These are phyloP conservation scores for Articulospora tetracladia DNA, from an alignment of 495 filamentous ascomycete species.

Conservation along the genomic window DNA sequence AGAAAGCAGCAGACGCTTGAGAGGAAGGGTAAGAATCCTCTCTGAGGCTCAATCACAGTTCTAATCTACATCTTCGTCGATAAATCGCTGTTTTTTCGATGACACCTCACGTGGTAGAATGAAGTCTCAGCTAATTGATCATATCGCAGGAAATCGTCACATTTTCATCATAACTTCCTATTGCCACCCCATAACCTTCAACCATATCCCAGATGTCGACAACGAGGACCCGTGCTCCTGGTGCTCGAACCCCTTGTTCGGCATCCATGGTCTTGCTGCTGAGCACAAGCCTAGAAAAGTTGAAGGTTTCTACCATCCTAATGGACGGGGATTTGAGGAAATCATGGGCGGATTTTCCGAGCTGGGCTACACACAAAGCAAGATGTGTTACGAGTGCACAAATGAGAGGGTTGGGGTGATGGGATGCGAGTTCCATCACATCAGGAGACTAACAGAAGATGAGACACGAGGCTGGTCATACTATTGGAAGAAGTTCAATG, in stretches of 20 bases:
- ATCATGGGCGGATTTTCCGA: constrained; percentile 6
- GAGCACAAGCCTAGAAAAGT: not conserved
- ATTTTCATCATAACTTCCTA: constrained; percentile 14
- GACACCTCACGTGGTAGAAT: not conserved
- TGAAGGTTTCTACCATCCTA: not conserved
- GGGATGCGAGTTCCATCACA: not conserved
- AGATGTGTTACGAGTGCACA: constrained; percentile 10
- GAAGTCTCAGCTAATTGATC: not conserved
- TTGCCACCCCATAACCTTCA: constrained; percentile 19
- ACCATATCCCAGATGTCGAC: constrained; percentile 2
- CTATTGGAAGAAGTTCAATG: not conserved
- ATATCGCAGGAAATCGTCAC: not conserved
- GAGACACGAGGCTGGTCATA: constrained; percentile 1
- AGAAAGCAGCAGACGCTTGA: not conserved
- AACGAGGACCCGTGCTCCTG: constrained; percentile 11
- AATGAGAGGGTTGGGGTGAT: not conserved
- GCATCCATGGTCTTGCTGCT: constrained; percentile 7
- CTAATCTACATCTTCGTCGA: not conserved
- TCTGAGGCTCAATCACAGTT: not conserved
- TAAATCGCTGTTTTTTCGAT: too few relatives aligned
- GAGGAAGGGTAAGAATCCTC: not conserved
- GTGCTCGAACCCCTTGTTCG: constrained; percentile 16
- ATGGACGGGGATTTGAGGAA: constrained; percentile 19
- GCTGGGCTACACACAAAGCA: not conserved
- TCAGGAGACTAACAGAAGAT: not conserved